phyloP scores from a whole-genome alignment of 208 protist species.

The Leishmania major region DNA sequence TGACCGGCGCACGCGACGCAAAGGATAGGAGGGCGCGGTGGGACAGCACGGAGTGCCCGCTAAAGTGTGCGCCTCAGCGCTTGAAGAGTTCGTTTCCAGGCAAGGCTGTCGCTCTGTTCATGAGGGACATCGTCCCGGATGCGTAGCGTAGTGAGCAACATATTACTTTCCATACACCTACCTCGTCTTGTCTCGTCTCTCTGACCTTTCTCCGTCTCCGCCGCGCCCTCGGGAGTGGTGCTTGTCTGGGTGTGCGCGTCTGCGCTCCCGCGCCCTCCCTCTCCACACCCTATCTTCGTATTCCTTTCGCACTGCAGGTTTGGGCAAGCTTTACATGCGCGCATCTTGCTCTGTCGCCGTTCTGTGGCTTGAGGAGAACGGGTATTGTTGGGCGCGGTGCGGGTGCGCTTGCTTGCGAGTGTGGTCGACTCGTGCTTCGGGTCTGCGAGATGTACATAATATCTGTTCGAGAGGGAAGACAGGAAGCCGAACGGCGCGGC shows the following conservation, averaged over 20 bases:
- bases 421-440: not conserved
- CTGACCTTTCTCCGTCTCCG: not conserved
- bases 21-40: not conserved
- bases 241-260: not conserved
- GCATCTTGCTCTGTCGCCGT: not conserved
- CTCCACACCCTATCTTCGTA: not conserved
- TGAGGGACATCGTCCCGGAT: not conserved
- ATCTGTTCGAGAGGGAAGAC: not conserved
- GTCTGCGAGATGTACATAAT: slow-evolving; percentile 7
- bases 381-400: not conserved
- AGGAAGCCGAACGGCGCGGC: not conserved
- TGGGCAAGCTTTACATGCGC: not conserved
- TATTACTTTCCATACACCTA: not conserved
- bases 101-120: not conserved
- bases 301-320: no score
- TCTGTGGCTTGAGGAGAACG: not conserved
- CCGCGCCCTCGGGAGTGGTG: not conserved
- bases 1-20: not conserved
- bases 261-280: not conserved
- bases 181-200: not conserved
- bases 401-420: not conserved
- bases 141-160: not conserved
- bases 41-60: not conserved
- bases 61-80: not conserved
- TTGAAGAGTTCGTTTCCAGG: not conserved